These are phyloP conservation scores for Termitomyces sp. DNA, from an alignment of 768 basidiomycete species.

Conservation along the genomic window DNA sequence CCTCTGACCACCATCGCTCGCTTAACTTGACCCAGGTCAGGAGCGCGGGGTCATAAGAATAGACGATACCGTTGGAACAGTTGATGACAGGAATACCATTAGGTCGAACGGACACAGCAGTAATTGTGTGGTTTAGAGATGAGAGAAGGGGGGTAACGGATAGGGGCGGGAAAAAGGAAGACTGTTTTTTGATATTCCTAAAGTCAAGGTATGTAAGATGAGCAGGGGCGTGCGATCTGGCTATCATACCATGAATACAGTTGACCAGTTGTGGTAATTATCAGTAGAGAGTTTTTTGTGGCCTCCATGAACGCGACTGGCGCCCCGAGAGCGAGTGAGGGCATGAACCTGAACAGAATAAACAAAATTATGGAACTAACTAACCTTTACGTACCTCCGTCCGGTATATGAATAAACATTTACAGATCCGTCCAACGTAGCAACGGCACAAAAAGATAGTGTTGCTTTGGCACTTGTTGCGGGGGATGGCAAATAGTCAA, in stretches of 20 bases:
- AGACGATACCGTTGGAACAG: slow-evolving; percentile 73
- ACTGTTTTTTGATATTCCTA: slow-evolving; percentile 76
- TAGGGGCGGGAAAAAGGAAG: slow-evolving; percentile 61
- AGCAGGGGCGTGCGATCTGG: neutral
- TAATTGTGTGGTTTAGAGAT: slow-evolving; percentile 57
- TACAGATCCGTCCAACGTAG: slow-evolving; percentile 75
- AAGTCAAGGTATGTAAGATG: neutral
- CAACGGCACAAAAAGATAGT: slow-evolving; percentile 66
- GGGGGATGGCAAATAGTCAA: slow-evolving; percentile 81
- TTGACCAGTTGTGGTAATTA: slow-evolving; percentile 69
- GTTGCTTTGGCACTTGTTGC: slow-evolving; percentile 68
- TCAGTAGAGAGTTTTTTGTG: slow-evolving; percentile 59
- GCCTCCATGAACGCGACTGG: slow-evolving; percentile 69
- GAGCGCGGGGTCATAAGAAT: slow-evolving; percentile 73
- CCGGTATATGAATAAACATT: slow-evolving; percentile 83
- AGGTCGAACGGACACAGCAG: slow-evolving; percentile 63
- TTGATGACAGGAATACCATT: slow-evolving; percentile 79
- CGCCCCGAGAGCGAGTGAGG: slow-evolving; percentile 68
- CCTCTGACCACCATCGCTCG: slow-evolving; percentile 82
- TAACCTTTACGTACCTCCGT: slow-evolving; percentile 50
- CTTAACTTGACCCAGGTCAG: slow-evolving; percentile 71
- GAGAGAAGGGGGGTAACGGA: slow-evolving; percentile 60
- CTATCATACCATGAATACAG: slow-evolving; percentile 69
- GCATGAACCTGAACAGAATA: slow-evolving; percentile 57
- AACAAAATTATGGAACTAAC: neutral